Evolutionary conservation across 768 basidiomycete species (phyloP), one percentile per base, ranked within the genome.

Genomic region (Naganishia kalamii): DNA sequence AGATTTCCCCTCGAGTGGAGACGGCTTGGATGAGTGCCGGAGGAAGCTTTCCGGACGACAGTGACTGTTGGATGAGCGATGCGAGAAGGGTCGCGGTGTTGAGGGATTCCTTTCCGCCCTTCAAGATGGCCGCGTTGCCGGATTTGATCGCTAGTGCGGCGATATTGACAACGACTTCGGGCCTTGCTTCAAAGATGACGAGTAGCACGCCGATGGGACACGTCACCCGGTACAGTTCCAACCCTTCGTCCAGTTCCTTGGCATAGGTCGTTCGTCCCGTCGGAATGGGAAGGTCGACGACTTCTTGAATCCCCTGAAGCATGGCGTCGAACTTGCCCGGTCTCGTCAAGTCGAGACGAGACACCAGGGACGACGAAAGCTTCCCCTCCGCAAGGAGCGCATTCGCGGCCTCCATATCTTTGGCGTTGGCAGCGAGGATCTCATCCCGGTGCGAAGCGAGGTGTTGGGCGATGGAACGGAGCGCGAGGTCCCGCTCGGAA

Each of bases 91-190:
- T 77, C 2, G 91, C 84, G 1, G 96, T 96, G 63, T 85, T 81
- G 51, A 84, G 84, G 4, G 94, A 97, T 76, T 99, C 96, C 75
- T 94, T 97, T 6, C 96, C 96, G 11, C 96, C 94, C 79, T 99
- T 98, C 32, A 98, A 80, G 65, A 99, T 98, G 10, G 93, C 94
- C 23, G 92, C 88, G 75, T 99, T 99, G 1, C 94, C 94, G 32
- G 92, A 96, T 78, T 97, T 99, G 75, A 99, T 89, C 0, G 96
- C 94, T 73, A 98, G 81, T 0, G 92, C 85, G 5, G 96, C 90
- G 68, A 99, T 97, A 76, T 98, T 98, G 43, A 97, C 89, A 27
- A 98, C 91, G 13, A 99, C 94, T 76, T 99, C 96, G 0, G 96
- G 96, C 30, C 94, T 84, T 3, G 94, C 89, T 78, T 98, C 96